Conservation (phyloP, 1,284 basidiomycete genomes). For the Pseudozyma sp. region DNA sequence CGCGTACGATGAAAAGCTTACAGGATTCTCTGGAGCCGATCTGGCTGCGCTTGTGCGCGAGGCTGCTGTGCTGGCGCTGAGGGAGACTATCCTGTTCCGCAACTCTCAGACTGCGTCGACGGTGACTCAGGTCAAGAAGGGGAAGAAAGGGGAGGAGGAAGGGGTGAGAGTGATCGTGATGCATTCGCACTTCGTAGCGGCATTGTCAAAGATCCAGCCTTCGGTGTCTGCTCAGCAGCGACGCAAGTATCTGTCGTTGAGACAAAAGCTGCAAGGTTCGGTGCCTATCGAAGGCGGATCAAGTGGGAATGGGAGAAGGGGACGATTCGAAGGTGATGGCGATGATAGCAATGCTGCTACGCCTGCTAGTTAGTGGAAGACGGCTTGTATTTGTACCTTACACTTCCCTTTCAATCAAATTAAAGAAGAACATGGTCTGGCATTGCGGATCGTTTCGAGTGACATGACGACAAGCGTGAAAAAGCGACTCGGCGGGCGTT, state of each 20-base stretch:
- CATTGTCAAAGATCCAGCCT: conserved; percentile 85
- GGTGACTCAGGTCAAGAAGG: conserved; percentile 6
- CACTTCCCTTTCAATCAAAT: not conserved
- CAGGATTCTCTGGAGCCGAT: conserved; percentile 67
- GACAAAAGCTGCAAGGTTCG: conserved; percentile 44
- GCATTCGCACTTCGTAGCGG: conserved; percentile 78
- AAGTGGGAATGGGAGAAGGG: conserved; percentile 5
- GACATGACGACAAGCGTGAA: too few species aligned
- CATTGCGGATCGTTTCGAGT: not conserved
- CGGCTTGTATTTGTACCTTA: conserved; percentile 18
- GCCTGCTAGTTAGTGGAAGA: conserved; percentile 10
- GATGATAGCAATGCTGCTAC: conserved; percentile 13
- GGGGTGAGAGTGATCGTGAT: conserved; percentile 64
- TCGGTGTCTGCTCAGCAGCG: conserved; percentile 86
- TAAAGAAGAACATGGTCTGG: not conserved
- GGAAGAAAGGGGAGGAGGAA: conserved; percentile 14
- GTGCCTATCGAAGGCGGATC: conserved; percentile 31
- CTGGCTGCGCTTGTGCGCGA: conserved; percentile 70
- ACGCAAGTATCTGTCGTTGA: conserved; percentile 74
- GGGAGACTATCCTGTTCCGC: conserved; percentile 70
- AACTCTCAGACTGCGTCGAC: conserved; percentile 17
- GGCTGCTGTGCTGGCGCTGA: conserved; percentile 86
- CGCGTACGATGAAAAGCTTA: conserved; percentile 51
- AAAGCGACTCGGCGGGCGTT: too few species aligned
- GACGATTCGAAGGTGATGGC: conserved; percentile 12